Evolutionary conservation across 2,329 filamentous ascomycete genomes (phyloP).

Genomic region (Cryphonectria parasitica): DNA sequence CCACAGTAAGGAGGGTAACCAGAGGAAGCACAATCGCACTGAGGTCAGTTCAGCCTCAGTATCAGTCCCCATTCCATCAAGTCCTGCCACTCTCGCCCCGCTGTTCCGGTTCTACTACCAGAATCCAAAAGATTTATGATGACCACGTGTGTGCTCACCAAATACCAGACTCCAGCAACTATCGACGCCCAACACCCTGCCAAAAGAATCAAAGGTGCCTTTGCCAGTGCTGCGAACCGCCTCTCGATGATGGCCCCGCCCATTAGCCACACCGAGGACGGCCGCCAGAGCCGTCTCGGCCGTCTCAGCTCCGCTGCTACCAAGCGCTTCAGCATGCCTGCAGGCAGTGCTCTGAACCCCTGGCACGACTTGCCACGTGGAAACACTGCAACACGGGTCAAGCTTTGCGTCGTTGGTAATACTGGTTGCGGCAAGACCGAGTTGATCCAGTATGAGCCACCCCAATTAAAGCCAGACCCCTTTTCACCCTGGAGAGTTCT

Average conservation of each 20-base stretch:
- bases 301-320: conserved; percentile 3
- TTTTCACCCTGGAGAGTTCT: background rate
- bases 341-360: background rate
- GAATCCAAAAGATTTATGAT: background rate
- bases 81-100: background rate
- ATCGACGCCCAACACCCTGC: background rate
- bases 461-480: no score
- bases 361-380: background rate
- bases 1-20: background rate
- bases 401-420: conserved; percentile 12
- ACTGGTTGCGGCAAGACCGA: conserved; percentile 6
- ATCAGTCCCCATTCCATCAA: background rate
- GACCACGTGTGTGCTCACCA: background rate
- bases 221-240: conserved; percentile 17
- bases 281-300: conserved; percentile 22
- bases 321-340: conserved; percentile 1
- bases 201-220: conserved; percentile 14
- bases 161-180: conserved; percentile 5
- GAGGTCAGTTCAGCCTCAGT: background rate
- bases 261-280: background rate
- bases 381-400: background rate
- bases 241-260: conserved; percentile 12
- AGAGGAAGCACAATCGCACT: conserved; percentile 11
- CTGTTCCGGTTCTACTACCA: no score
- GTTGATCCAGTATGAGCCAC: conserved; percentile 1